These are phyloP conservation scores for Aristolochia californica DNA, from an alignment of 164 flowering plant genomes.

Conservation along the genomic window DNA sequence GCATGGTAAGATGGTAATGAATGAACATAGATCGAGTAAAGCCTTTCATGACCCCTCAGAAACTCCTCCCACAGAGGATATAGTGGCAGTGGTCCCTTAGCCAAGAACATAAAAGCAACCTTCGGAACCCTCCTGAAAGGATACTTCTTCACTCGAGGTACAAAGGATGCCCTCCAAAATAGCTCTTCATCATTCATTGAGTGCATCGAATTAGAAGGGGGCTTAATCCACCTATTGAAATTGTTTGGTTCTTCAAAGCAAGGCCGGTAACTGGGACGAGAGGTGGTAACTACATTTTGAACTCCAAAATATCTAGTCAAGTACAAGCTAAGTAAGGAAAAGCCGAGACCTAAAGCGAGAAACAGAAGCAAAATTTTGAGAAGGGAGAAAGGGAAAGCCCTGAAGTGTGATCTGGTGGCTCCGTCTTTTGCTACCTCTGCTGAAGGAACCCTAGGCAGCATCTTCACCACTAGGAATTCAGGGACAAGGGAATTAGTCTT, in stretches of 20 bases:
- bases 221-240: slow-evolving; percentile 50
- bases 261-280: slow-evolving; percentile 18
- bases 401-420: slow-evolving; percentile 12
- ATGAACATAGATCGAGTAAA: slow-evolving; percentile 74
- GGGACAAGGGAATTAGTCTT: not conserved
- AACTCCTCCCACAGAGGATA: slow-evolving; percentile 89
- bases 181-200: slow-evolving; percentile 68
- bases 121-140: slow-evolving; percentile 70
- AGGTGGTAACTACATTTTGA: slow-evolving; percentile 16
- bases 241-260: slow-evolving; percentile 31
- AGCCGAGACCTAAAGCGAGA: slow-evolving; percentile 39
- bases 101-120: slow-evolving; percentile 94
- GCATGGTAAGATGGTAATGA: slow-evolving; percentile 45
- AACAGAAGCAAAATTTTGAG: slow-evolving; percentile 36
- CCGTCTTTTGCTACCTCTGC: slow-evolving; percentile 52
- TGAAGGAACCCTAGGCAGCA: slow-evolving; percentile 20
- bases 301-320: slow-evolving; percentile 28
- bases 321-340: slow-evolving; percentile 42
- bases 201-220: slow-evolving; percentile 56
- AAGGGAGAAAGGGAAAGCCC: slow-evolving; percentile 38
- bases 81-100: slow-evolving; percentile 81
- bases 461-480: slow-evolving; percentile 7
- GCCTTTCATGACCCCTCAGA: slow-evolving; percentile 51
- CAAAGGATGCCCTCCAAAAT: slow-evolving; percentile 74
- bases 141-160: slow-evolving; percentile 44